Evolutionary conservation across 2,329 filamentous ascomycete genomes (phyloP), one percentile per base, ranked within the genome.

Genomic region (Aspergillus terreus): DNA sequence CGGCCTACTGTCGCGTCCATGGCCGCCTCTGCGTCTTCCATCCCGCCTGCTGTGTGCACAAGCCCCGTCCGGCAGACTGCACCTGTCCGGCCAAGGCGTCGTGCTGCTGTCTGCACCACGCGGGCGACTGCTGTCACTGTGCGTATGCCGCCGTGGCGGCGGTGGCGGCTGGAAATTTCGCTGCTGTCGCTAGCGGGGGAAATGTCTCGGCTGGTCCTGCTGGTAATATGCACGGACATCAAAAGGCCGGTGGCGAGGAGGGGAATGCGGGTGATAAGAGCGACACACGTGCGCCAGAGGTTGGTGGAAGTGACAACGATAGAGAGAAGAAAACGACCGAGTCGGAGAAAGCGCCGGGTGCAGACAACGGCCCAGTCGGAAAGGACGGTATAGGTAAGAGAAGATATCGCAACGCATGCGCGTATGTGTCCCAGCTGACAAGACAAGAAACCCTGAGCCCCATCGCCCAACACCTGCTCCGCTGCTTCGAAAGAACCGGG

Each of bases 31-130:
- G 59, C 25, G 47, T 49, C 10, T 61, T 57, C 30, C 46, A 58
- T 17, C 46, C 32, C 3, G 15, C 33, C 9, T 61, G 60, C 36
- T 62, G 60, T 35, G 57, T 62, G 12, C 60, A 62, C 41, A 49
- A 41, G 25, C 38, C 48, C 19, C n/a, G 23, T 6, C 14, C 14
- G 35, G 6, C 19, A 14, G 41, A 44, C 17, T 59, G 55, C n/a
- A 44, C 25, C 17, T 62, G 60, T 41, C 51, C 58, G 7, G 49
- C 49, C 21, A 53, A 38, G 10, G 27, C 32, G 33, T 58, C 60
- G 2, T 62, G 60, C 46, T 62, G 60, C 42, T 62, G 58, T 44
- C n/a, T 49, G 9, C 60, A 62, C 45, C 57, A 61, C 38, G 41
- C 46, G 10, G 57, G 58, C 9, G 58, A 62, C 33, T 62, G 58